Evolutionary conservation across 768 basidiomycete genomes (phyloP).

Genomic region (Phylloporus rhodoxanthus): DNA sequence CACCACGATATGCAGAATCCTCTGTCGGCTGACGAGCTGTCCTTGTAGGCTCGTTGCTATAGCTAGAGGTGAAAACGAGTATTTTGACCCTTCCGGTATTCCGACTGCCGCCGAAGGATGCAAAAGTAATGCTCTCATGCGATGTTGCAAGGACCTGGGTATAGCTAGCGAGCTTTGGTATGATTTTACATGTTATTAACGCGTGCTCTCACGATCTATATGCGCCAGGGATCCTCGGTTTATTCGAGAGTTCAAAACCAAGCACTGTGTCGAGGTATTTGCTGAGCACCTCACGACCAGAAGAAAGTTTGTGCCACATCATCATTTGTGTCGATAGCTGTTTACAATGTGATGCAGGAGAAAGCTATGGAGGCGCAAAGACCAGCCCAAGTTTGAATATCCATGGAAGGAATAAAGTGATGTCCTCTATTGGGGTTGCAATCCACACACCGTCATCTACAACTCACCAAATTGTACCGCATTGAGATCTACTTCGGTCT

Average conservation of each 20-base stretch:
- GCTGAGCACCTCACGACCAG: conserved; percentile 79
- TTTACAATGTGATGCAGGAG: conserved; percentile 46
- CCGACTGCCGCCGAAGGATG: conserved; percentile 92
- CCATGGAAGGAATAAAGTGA: conserved; percentile 70
- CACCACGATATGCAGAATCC: neutral
- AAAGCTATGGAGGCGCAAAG: conserved; percentile 87
- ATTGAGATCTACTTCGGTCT: no score
- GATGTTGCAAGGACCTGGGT: conserved; percentile 95
- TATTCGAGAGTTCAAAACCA: conserved; percentile 85
- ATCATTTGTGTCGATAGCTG: neutral
- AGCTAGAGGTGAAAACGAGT: conserved; percentile 93
- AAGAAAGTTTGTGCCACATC: conserved; percentile 65
- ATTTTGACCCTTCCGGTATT: conserved; percentile 86
- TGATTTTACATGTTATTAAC: conserved; percentile 12
- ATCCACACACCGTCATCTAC: neutral
- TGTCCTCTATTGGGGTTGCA: neutral
- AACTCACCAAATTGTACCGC: neutral
- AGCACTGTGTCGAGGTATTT: conserved; percentile 80
- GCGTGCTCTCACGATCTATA: neutral
- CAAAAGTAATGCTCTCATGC: conserved; percentile 96
- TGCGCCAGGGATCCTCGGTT: conserved; percentile 84
- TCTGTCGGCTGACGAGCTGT: neutral
- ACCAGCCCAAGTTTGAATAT: conserved; percentile 80
- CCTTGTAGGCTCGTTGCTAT: conserved; percentile 72
- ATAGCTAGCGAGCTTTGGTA: conserved; percentile 95